These are phyloP conservation scores for Suillus lakei DNA, from an alignment of 768 basidiomycete species.

Conservation along the genomic window DNA sequence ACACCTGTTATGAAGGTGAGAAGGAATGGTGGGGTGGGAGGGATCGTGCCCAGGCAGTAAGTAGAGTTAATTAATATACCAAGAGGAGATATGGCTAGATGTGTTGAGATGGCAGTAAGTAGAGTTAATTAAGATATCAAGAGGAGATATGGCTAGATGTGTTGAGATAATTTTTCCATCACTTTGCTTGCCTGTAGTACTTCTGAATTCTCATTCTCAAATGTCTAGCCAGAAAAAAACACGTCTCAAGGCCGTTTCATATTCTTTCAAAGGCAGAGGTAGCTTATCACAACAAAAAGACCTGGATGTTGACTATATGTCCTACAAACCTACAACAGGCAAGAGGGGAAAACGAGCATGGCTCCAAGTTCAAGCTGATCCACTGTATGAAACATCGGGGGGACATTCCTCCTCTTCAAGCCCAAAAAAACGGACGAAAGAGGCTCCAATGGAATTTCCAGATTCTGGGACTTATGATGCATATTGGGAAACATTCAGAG, in stretches of 20 bases:
- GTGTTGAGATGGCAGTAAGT: not conserved
- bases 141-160: too few relatives aligned
- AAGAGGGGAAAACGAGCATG: not conserved
- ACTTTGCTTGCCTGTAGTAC: not conserved
- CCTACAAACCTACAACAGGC: not conserved
- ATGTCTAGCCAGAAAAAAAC: not conserved
- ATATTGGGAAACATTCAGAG: not conserved
- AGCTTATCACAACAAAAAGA: not conserved
- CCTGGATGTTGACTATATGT: not conserved
- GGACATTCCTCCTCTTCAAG: not conserved
- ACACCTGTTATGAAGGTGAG: not conserved
- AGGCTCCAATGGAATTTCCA: not conserved
- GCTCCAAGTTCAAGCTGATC: not conserved
- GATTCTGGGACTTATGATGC: not conserved
- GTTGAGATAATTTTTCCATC: not conserved
- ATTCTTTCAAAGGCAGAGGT: constrained; percentile 3
- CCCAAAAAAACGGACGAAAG: not conserved
- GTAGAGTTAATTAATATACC: not conserved
- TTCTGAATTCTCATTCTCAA: not conserved
- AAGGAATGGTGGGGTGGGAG: not conserved
- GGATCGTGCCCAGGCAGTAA: not conserved
- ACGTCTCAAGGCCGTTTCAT: not conserved
- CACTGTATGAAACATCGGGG: not conserved
- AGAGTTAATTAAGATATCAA: too few relatives aligned
- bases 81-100: not conserved